Evolutionary conservation across 225 moss, liverwort and hornwort species (phyloP).

Genomic region (Antitrichia curtipendula): DNA sequence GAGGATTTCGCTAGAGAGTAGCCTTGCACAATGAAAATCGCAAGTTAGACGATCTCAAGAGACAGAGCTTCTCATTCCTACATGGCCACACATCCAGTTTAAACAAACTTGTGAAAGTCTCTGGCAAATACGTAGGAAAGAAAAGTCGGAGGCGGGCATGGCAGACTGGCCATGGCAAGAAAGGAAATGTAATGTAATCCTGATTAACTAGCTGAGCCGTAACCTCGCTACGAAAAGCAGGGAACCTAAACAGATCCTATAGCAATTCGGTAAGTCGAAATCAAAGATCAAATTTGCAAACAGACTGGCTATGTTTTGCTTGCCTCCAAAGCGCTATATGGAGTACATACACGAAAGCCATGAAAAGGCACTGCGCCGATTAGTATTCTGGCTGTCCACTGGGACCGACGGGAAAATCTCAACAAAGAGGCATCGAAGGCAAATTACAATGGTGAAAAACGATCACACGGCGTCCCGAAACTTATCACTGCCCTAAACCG

Average conservation of each 20-base stretch:
- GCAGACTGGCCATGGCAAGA: background rate
- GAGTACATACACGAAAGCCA: background rate
- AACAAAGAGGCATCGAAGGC: background rate
- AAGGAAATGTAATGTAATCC: background rate
- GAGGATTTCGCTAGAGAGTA: background rate
- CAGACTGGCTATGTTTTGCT: background rate
- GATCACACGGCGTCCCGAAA: background rate
- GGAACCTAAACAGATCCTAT: background rate
- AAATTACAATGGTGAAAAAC: background rate
- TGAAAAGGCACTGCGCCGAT: background rate
- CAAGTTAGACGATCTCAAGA: background rate
- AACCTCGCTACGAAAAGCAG: background rate
- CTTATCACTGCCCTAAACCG: background rate
- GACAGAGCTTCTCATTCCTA: background rate
- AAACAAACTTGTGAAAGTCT: background rate
- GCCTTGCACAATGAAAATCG: background rate
- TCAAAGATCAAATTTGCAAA: background rate
- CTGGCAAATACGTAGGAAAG: background rate
- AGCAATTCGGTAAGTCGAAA: background rate
- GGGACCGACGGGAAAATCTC: background rate
- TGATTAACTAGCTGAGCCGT: no score
- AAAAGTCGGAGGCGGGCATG: background rate
- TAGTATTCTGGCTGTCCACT: background rate
- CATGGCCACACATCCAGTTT: background rate
- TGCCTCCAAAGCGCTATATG: background rate